Conservation (phyloP, 257 asterid species). For the Solanum tacnaense region DNA sequence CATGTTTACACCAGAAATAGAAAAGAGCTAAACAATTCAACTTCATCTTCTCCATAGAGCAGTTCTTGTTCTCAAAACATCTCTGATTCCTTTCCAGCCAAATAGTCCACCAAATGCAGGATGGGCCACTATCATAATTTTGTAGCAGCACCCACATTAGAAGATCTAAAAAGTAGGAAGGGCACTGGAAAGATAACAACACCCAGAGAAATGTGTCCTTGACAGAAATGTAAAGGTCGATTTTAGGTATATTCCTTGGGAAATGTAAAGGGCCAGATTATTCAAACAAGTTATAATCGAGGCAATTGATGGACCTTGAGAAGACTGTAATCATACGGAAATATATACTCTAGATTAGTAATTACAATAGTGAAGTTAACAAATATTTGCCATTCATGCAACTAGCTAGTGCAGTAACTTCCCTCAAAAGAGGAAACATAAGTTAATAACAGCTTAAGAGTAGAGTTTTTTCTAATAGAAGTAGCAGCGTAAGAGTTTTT, state of each 20-base stretch:
- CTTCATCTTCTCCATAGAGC: neutral
- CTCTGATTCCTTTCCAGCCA: neutral
- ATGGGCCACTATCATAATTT: neutral
- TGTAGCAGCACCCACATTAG: neutral
- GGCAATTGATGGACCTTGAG: neutral
- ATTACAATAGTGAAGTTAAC: neutral
- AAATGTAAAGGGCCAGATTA: neutral
- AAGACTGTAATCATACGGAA: neutral
- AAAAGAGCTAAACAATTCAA: neutral
- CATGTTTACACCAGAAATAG: neutral
- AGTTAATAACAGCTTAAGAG: neutral
- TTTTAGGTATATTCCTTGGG: neutral
- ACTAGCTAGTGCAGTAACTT: neutral
- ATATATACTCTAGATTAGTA: neutral
- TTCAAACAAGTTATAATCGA: neutral
- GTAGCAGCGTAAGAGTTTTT: neutral
- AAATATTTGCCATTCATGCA: neutral
- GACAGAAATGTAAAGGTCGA: neutral
- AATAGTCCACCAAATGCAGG: neutral
- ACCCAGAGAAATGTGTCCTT: neutral
- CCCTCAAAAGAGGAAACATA: neutral
- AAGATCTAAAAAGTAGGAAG: neutral
- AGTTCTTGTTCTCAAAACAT: neutral
- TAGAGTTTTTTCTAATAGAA: neutral
- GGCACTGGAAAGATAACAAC: neutral